Conservation (phyloP, 768 basidiomycete genomes). For the Chlorophyllum brunneum region DNA sequence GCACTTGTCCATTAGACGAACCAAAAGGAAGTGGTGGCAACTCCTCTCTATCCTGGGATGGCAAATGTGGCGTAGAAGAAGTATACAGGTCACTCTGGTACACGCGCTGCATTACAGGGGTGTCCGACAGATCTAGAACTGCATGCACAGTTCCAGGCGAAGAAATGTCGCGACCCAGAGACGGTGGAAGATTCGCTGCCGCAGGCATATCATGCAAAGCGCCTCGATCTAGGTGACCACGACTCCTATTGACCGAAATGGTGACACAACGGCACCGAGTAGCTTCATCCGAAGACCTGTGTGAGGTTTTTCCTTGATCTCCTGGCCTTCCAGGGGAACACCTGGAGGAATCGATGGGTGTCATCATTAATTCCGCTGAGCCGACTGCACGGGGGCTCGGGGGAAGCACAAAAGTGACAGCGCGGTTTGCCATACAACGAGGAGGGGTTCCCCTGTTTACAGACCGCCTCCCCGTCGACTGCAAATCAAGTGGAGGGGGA, state of each 20-base stretch:
- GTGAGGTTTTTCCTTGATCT: background rate
- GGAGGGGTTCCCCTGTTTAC: constrained; percentile 5
- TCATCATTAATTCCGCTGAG: background rate
- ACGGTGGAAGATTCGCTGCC: background rate
- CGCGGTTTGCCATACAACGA: constrained; percentile 2
- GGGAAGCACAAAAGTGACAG: constrained; percentile 2
- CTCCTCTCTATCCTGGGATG: constrained; percentile 2
- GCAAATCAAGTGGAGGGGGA: constrained; percentile 15
- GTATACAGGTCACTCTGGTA: constrained; percentile 3
- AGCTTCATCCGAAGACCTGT: constrained; percentile 2
- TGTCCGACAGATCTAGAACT: constrained; percentile 1
- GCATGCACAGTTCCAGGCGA: constrained; percentile 2
- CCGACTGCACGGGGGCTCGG: constrained; percentile 3
- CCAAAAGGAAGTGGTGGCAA: constrained; percentile 2
- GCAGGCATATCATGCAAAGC: background rate
- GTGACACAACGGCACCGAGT: background rate
- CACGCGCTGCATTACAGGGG: background rate
- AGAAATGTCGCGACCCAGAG: background rate
- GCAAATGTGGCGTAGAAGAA: constrained; percentile 16
- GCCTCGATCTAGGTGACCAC: background rate
- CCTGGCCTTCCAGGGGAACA: background rate
- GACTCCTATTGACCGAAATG: background rate
- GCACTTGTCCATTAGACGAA: background rate
- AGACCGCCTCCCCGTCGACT: constrained; percentile 1
- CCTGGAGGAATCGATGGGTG: background rate